phyloP scores from a whole-genome alignment of 495 filamentous ascomycete species.

The Aspergillus mulundensis region DNA sequence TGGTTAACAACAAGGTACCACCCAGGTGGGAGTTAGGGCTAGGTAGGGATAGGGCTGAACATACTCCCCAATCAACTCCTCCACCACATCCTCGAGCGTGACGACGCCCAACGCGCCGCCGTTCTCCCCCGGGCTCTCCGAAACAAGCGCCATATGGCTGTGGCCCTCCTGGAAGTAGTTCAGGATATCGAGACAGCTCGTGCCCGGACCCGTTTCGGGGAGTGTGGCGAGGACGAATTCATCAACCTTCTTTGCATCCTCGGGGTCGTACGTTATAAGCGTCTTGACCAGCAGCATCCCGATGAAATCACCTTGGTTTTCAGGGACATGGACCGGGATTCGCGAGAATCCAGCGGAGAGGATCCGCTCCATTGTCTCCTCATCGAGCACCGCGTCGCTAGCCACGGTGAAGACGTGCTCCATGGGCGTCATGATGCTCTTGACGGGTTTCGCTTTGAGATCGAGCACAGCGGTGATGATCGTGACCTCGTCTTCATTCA shows the following conservation, averaged over 20 bases:
- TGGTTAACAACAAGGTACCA: not conserved
- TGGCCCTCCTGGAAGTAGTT: conserved; percentile 99
- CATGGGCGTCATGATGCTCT: conserved; percentile 97
- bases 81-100: conserved; percentile 95
- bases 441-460: conserved; percentile 91
- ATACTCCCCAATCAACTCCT: conserved; percentile 95
- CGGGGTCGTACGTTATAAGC: conserved; percentile 95
- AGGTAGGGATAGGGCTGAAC: conserved; percentile 27
- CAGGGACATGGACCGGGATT: conserved; percentile 86
- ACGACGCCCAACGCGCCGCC: conserved; percentile 88
- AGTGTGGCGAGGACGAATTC: conserved; percentile 91
- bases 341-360: conserved; percentile 88
- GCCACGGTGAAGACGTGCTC: conserved; percentile 92
- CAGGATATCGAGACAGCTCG: conserved; percentile 94
- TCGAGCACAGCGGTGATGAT: conserved; percentile 98
- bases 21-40: not conserved
- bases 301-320: conserved; percentile 79
- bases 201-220: conserved; percentile 89
- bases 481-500: conserved; percentile 96
- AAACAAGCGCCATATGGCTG: conserved; percentile 96
- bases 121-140: conserved; percentile 79
- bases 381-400: conserved; percentile 83
- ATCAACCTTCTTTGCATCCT: conserved; percentile 75
- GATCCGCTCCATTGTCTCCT: conserved; percentile 86
- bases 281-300: conserved; percentile 98